A percentile compares a stretch with the other conserved stretches of the same genome.
These are phyloP conservation scores for Setaria italica DNA, from an alignment of 202 grass and related monocot genomes.

Conservation along the genomic window DNA sequence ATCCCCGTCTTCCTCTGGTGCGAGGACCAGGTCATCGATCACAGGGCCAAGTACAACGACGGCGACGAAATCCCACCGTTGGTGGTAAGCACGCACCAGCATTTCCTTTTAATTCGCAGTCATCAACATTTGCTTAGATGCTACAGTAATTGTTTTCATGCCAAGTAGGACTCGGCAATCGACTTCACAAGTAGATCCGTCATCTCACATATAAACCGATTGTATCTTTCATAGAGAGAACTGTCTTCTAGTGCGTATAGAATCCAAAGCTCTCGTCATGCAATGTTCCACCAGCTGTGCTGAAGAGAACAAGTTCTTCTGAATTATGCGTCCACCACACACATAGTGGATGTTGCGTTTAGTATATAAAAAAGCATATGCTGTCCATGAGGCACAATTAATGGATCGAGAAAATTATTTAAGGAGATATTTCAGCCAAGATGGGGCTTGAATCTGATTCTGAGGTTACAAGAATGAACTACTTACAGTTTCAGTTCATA, in stretches of 20 bases:
- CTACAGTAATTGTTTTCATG: neutral
- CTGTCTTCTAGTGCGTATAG: neutral
- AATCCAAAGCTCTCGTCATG: constrained; percentile 38
- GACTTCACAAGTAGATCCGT: neutral
- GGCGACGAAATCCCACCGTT: constrained; percentile 87
- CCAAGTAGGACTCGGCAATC: neutral
- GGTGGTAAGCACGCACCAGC: constrained; percentile 60
- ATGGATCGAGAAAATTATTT: neutral
- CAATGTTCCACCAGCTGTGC: constrained; percentile 23
- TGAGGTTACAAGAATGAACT: constrained; percentile 16
- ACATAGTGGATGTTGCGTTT: constrained; percentile 6
- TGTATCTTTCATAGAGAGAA: neutral
- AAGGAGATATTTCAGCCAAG: neutral
- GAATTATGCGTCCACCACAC: constrained; percentile 44
- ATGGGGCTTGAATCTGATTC: constrained; percentile 10
- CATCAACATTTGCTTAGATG: constrained; percentile 19
- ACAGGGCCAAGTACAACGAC: constrained; percentile 70
- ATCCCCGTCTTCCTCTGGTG: constrained; percentile 96
- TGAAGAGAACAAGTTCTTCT: constrained; percentile 46
- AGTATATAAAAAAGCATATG: constrained; percentile 5
- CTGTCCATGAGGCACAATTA: constrained; percentile 1
- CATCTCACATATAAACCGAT: neutral
- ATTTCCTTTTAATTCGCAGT: neutral
- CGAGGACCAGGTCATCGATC: constrained; percentile 72
- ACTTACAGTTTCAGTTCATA: constrained; percentile 20